Base-by-base conservation (phyloP, 306 rosid species). In the Vigna trinervia region DNA sequence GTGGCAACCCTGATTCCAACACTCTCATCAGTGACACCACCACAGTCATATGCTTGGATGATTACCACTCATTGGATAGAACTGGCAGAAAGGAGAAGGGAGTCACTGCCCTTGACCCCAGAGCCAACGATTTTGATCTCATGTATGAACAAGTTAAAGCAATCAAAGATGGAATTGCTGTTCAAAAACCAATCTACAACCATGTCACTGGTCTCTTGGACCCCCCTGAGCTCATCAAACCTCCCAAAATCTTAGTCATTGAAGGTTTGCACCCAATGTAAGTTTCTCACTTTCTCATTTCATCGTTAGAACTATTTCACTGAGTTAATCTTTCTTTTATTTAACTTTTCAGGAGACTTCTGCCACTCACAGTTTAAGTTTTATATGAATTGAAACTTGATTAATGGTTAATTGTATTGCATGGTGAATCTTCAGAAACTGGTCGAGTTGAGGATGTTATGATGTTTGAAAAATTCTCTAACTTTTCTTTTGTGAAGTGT, bases 241-340 rank as follows among this genome's bases (percentile, higher is more conserved):
- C 99, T 0, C 99, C 99, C 28, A 96, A 91, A 84, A 91, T 96
- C 76, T 91, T 96, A 1, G 99, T 96, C 84, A 96, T 96, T 77
- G 99, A 96, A 88, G 99, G 99, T 23, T 85, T 96, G 68, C 99
- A 96, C 71, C 99, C 99, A 79, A 96, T 96, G 99, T 92, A 83
- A 89, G 98, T 26, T 26, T 26, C 62, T 64, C 54, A 20, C 15
- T 70, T 22, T 39, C 70, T 34, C 47, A 6, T 5, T 6, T 39
- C 45, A 8, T 39, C 45, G 2, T 26, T 2, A 5, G 20, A 5
- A 32, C 22, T 14, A 12, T 36, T 34, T 62, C 69, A 36, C 22
- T 8, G 5, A 26, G 36, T 26, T 62, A 62, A 62, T 34, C 47
- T 62, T 36, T 15, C 46, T 66, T 41, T 12, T 26, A 58, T 26